phyloP scores from a whole-genome alignment of 176 grass and related monocot species.

The Eleusine indica region DNA sequence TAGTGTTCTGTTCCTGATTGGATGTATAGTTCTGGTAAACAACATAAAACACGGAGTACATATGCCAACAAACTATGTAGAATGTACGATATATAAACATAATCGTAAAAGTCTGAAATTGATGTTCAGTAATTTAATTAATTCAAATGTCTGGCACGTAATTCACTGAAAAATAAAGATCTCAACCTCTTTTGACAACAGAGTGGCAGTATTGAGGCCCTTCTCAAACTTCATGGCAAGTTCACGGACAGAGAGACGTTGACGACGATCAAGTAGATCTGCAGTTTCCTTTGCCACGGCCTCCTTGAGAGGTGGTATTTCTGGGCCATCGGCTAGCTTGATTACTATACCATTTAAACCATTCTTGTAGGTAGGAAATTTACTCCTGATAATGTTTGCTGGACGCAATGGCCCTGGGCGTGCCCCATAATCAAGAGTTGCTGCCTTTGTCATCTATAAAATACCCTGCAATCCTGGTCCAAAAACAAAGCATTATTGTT shows the following conservation, averaged over 20 bases:
- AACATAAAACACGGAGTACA: neutral
- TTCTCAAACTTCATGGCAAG: constrained; percentile 92
- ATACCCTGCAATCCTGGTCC: constrained; percentile 22
- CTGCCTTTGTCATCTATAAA: constrained; percentile 54
- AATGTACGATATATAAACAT: neutral
- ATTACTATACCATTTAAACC: constrained; percentile 64
- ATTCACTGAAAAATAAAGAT: constrained; percentile 16
- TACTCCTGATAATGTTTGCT: constrained; percentile 57
- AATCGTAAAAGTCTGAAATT: neutral
- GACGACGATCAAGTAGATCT: constrained; percentile 57
- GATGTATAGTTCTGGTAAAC: neutral
- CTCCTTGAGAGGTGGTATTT: constrained; percentile 62
- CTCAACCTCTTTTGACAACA: constrained; percentile 77
- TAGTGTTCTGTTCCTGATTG: constrained; percentile 1
- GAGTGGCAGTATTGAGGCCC: constrained; percentile 73
- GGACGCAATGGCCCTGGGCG: constrained; percentile 53
- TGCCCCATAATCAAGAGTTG: constrained; percentile 56
- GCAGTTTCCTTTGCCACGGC: constrained; percentile 70
- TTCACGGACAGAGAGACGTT: constrained; percentile 83
- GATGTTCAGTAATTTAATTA: neutral
- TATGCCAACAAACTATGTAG: neutral
- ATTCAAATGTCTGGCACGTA: constrained; percentile 9
- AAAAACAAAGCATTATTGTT: constrained; percentile 8
- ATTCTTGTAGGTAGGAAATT: constrained; percentile 76
- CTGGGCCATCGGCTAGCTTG: constrained; percentile 53